Evolutionary conservation across 129 eudicot genomes (phyloP).

Genomic region (Calendula officinalis): DNA sequence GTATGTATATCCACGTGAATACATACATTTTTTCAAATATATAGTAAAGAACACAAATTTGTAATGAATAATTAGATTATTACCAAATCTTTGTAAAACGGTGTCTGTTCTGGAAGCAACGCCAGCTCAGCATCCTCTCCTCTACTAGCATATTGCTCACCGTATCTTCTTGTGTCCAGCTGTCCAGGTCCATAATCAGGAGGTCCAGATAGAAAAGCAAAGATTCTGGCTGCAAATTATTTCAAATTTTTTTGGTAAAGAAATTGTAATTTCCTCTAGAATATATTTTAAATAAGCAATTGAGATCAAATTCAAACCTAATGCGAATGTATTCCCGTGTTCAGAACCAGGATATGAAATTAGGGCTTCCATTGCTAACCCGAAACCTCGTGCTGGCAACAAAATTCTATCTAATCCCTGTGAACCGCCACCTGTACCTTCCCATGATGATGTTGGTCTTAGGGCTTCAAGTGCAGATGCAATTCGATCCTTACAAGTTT

Average conservation of each 20-base stretch:
- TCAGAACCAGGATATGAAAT: conserved; percentile 88
- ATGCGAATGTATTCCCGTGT: conserved; percentile 86
- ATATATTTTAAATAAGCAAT: conserved; percentile 14
- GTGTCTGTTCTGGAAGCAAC: conserved; percentile 95
- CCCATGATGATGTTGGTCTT: conserved; percentile 94
- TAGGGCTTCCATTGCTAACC: conserved; percentile 91
- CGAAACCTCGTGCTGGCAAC: conserved; percentile 93
- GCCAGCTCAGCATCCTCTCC: conserved; percentile 99
- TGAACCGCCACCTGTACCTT: conserved; percentile 62
- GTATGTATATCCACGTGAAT: conserved; percentile 37
- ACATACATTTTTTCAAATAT: conserved; percentile 24
- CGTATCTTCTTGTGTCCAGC: conserved; percentile 91
- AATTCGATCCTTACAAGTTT: conserved; percentile 90
- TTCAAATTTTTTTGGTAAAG: conserved; percentile 4
- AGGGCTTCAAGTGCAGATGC: conserved; percentile 92
- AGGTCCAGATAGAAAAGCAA: conserved; percentile 94
- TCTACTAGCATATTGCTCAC: conserved; percentile 99
- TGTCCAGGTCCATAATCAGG: conserved; percentile 98
- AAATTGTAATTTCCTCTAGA: conserved; percentile 8
- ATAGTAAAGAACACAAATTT: neutral
- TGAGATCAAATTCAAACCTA: conserved; percentile 44
- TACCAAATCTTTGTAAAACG: conserved; percentile 96
- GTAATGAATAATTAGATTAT: conserved; percentile 14
- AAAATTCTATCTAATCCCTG: conserved; percentile 80
- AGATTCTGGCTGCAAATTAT: conserved; percentile 78